phyloP scores from a whole-genome alignment of 345 rosid genomes.

The Acer saccharum region DNA sequence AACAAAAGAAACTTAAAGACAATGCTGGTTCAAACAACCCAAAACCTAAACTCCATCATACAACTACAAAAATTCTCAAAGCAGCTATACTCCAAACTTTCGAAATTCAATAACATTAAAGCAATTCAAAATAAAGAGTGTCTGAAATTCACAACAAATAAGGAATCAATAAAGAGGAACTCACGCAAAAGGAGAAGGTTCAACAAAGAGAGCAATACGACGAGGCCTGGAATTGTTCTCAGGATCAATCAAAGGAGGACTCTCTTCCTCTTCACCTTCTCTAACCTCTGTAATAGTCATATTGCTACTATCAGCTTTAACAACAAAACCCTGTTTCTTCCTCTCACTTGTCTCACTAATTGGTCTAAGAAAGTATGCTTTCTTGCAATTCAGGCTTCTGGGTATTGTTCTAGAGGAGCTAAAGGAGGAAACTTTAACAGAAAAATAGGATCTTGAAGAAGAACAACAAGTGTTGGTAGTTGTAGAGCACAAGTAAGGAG shows the following conservation, averaged over 20 bases:
- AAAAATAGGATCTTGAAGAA: constrained; percentile 25
- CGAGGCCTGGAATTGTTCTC: constrained; percentile 61
- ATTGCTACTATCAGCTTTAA: constrained; percentile 25
- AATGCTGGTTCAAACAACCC: constrained; percentile 1
- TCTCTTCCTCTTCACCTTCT: constrained; percentile 54
- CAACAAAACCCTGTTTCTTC: constrained; percentile 15
- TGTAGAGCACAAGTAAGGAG: constrained; percentile 27
- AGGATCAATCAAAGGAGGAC: constrained; percentile 51
- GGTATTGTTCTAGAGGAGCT: constrained; percentile 30
- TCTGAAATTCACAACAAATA: constrained; percentile 4
- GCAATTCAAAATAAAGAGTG: constrained; percentile 1
- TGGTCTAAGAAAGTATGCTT: background rate
- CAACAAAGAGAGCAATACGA: constrained; percentile 91
- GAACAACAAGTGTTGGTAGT: constrained; percentile 17
- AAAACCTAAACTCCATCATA: background rate
- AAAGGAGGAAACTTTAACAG: constrained; percentile 22
- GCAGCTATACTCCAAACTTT: background rate
- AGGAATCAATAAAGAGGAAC: constrained; percentile 21
- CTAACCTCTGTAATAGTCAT: constrained; percentile 57
- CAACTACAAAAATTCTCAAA: constrained; percentile 4
- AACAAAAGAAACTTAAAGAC: background rate
- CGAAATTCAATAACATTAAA: background rate
- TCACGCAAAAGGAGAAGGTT: constrained; percentile 99
- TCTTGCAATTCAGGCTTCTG: constrained; percentile 31
- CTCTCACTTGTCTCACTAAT: constrained; percentile 18